Evolutionary conservation across 2,329 filamentous ascomycete species (phyloP), one percentile per base, ranked within the genome.

Genomic region (Aciculosporium take): DNA sequence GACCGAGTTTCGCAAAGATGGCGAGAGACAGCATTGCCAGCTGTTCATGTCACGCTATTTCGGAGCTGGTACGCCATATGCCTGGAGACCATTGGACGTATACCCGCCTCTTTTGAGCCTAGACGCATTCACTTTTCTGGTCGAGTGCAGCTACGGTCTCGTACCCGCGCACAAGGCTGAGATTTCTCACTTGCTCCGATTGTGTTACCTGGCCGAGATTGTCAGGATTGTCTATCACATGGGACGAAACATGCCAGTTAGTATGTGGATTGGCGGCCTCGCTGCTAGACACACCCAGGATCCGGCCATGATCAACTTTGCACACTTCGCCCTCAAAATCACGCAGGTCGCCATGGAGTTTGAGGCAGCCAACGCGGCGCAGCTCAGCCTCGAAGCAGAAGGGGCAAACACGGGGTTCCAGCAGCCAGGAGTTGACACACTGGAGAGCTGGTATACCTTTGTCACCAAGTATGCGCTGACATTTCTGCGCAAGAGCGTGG

Each of bases 171-270:
- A 86, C 23, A 67, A 74, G 31, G 71, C 84, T 30, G 84, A 93
- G 42, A 76, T 93, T 32, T 74, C 80, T 31, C 83, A 94, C 57
- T 60, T 96, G 39, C 62, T 96, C 38, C 79, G 82, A 29, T 67
- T 96, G 35, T 95, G 87, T 62, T 95, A 94, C 56, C 71, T 94
- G 42, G 85, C 85, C 3, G 91, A 98, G 61, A 77, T 98, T 43
- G 77, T 93, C 45, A 93, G 94, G 62, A 79, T 87, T 5, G 71
- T 86, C 13, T 70, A 69, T 46, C 67, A 74, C 51, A 67, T 77
- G 56, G 66, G 68, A 20, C 68, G 67, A 37, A 75, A 74, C 52
- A 68, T 76, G 36, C 65, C 71, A 0, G 56, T 63, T 3, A 59
- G 64, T 5, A 62, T 58, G 40, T 79, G 71, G 67, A 53, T 72